These are phyloP conservation scores for Fusarium chaquense DNA, from an alignment of 2,329 filamentous ascomycete species.

Conservation along the genomic window DNA sequence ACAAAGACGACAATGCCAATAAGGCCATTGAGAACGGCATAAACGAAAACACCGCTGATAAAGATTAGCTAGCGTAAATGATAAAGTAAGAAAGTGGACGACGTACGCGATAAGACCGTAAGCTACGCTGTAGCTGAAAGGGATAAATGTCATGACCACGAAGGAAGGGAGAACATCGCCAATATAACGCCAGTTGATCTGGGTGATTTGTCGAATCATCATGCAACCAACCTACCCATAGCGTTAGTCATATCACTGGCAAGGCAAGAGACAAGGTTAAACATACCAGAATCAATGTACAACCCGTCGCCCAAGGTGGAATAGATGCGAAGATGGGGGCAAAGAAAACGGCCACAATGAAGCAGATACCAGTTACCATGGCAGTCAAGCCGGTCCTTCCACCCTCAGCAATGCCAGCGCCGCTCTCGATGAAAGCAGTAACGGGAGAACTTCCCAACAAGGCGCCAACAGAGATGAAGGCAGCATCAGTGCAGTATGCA, in stretches of 20 bases:
- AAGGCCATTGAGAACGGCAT: conserved; percentile 62
- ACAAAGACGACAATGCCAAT: conserved; percentile 60
- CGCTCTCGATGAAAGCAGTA: conserved; percentile 81
- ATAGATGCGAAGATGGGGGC: conserved; percentile 82
- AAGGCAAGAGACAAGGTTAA: accelerated
- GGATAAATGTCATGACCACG: conserved; percentile 79
- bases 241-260: background rate
- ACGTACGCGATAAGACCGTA: conserved; percentile 79
- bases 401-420: conserved; percentile 80
- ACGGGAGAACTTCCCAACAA: conserved; percentile 78
- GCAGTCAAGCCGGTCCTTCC: conserved; percentile 79
- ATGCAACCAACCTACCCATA: conserved; percentile 73
- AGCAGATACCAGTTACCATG: conserved; percentile 76
- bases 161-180: conserved; percentile 82
- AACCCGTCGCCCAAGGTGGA: conserved; percentile 82
- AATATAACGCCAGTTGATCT: conserved; percentile 82
- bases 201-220: conserved; percentile 80
- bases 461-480: conserved; percentile 77
- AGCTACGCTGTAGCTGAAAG: conserved; percentile 82
- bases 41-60: conserved; percentile 65
- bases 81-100: no score
- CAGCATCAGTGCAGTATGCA: conserved; percentile 79
- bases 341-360: conserved; percentile 79
- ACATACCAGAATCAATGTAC: conserved; percentile 74
- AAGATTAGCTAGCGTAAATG: conserved; percentile 27